Conservation (phyloP, 2,329 filamentous ascomycete species). For the Fusarium stilboides region DNA sequence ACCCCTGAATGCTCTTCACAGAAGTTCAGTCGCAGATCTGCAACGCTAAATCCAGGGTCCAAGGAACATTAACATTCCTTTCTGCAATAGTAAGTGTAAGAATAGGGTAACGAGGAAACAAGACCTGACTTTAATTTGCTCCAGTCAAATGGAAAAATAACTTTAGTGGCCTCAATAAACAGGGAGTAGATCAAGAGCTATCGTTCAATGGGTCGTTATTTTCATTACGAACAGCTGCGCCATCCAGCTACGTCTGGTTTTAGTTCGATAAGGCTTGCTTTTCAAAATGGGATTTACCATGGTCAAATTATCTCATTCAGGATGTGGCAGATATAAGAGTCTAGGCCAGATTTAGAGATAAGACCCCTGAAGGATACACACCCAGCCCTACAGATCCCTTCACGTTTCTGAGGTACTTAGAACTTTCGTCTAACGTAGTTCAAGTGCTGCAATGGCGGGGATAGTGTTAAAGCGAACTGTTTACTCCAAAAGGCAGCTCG, state of each 20-base stretch:
- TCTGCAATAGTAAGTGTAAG: background rate
- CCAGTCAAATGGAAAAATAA: background rate
- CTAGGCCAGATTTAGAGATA: constrained; percentile 3
- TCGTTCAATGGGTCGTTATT: background rate
- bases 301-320: constrained; percentile 9
- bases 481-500: background rate
- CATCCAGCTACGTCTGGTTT: constrained; percentile 2
- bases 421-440: too few species aligned
- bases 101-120: background rate
- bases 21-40: constrained; percentile 26
- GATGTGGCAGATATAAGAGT: constrained; percentile 16
- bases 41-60: constrained; percentile 45
- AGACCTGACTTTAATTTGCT: background rate
- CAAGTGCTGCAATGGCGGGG: background rate
- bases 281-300: constrained; percentile 1
- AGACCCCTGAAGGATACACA: background rate
- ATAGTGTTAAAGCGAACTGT: background rate
- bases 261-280: constrained; percentile 17
- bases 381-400: constrained; percentile 4
- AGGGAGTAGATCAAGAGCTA: background rate
- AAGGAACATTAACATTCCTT: constrained; percentile 4
- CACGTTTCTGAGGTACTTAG: background rate
- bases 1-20: constrained; percentile 37
- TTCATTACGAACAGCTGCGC: constrained; percentile 8
- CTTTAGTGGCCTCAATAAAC: background rate